Base-by-base conservation (phyloP, 768 basidiomycete species). In the Pholiota conissans region DNA sequence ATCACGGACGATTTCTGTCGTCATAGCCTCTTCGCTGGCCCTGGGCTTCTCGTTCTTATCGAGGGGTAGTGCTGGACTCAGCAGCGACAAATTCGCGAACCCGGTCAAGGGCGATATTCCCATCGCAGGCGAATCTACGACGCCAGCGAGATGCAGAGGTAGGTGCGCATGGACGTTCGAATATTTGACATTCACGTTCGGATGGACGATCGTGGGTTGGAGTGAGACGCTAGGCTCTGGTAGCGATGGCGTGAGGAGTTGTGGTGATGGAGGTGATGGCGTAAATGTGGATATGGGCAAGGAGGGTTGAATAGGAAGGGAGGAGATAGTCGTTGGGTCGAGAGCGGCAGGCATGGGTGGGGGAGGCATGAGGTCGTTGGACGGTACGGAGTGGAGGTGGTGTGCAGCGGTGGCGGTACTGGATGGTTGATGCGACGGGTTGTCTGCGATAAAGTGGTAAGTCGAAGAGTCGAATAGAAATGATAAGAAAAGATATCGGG, bases 341-440 rank as follows among this genome's bases (percentile, higher is more conserved):
- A 76, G 64, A 10, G 74, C 68, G 16, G 76, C 75, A 5, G 81
- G 80, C 66, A 82, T 73, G 0, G 78, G 78, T 20, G 82, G 80
- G 5, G 82, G 83, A 4, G 83, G 82, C 83, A 67, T 63, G 8
- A 50, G 56, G 29, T 28, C 7, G 26, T 27, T 30, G 11, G 16
- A 42, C 16, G 32, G 22, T 0, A 30, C 52, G 11, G 6, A 28
- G 10, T 46, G 48, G 3, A 35, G 16, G 3, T 53, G 37, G n/a
- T n/a, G n/a, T n/a, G n/a, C n/a, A n/a, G 26, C n/a, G 49, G 29
- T 18, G 22, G 9, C 7, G 9, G 10, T 42, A 3, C 18, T 5
- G 16, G 35, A 14, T n/a, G 24, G 14, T 3, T 28, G 39, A 45
- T n/a, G n/a, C n/a, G n/a, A n/a, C n/a, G n/a, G n/a, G n/a, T n/a